Percentiles rank a stretch among this genome's conserved stretches.
Evolutionary conservation across 257 asterid genomes (phyloP).

Genomic region (Gentiana dahurica): DNA sequence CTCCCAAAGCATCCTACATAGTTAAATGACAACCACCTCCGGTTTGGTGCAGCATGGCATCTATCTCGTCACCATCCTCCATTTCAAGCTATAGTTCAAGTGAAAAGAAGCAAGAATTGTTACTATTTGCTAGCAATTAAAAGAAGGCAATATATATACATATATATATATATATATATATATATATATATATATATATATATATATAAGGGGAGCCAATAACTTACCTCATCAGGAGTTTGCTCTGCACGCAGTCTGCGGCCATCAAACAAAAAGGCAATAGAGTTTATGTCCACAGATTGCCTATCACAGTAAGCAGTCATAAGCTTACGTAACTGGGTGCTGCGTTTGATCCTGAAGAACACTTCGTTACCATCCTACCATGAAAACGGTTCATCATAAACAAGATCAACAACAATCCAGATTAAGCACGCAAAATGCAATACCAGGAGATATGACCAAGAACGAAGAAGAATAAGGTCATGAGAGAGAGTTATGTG

Average conservation of each 20-base stretch:
- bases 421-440: no score
- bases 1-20: background rate
- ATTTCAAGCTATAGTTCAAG: constrained; percentile 15
- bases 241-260: constrained; percentile 51
- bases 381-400: background rate
- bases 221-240: constrained; percentile 52
- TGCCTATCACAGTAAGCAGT: constrained; percentile 40
- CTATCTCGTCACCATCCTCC: constrained; percentile 24
- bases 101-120: background rate
- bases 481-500: no score
- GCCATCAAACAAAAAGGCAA: constrained; percentile 44
- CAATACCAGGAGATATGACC: no score
- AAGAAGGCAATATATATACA: no score
- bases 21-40: constrained; percentile 6
- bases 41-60: constrained; percentile 22
- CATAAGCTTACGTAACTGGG: constrained; percentile 40
- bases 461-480: no score
- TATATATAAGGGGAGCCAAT: background rate
- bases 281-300: constrained; percentile 28
- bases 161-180: no score
- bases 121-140: background rate
- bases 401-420: no score
- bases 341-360: constrained; percentile 44
- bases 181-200: no score
- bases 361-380: constrained; percentile 46